Conservation (phyloP, 257 asterid genomes). For the Knoxia roxburghii region DNA sequence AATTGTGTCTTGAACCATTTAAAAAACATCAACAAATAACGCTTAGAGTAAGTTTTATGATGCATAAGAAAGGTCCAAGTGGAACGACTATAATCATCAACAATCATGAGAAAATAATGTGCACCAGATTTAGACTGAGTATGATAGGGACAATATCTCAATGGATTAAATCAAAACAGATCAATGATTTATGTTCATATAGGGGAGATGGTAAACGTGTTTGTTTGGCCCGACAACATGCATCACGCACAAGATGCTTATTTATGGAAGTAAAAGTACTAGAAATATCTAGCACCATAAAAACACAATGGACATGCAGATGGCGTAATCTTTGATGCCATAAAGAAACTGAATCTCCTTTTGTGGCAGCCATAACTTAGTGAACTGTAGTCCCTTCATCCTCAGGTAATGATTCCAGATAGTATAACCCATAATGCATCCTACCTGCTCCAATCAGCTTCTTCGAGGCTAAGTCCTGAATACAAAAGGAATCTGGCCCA, state of each 20-base stretch:
- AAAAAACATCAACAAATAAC: background rate
- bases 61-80: background rate
- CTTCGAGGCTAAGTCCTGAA: no score
- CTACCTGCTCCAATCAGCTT: no score
- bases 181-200: no score
- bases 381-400: background rate
- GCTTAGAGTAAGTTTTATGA: background rate
- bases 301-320: background rate
- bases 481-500: no score
- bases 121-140: background rate
- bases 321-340: background rate
- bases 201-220: background rate
- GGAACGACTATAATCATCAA: background rate
- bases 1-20: background rate
- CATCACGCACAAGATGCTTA: background rate
- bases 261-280: background rate
- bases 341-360: background rate
- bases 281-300: background rate
- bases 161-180: slow-evolving; percentile 1
- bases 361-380: background rate
- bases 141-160: background rate
- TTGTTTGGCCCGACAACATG: background rate
- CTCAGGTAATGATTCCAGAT: background rate
- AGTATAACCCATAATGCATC: no score
- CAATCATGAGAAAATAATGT: background rate